Conservation (phyloP, 164 flowering plant species). For the Echeveria elegans region DNA sequence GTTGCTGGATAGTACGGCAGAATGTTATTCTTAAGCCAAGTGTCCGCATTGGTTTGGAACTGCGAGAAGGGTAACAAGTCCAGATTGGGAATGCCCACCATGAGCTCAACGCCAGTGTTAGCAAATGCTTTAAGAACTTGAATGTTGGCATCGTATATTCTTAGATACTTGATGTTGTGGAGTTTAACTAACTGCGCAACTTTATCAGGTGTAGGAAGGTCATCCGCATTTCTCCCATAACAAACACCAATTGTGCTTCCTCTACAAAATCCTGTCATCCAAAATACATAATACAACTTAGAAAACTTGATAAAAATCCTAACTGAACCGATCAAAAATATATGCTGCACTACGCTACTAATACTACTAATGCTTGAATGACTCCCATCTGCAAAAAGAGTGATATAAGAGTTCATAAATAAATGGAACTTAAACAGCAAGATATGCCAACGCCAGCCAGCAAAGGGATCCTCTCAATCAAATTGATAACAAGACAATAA, state of each 20-base stretch:
- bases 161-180: slow-evolving; percentile 59
- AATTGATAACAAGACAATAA: too few relatives aligned
- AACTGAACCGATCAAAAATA: neutral
- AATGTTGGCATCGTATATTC: slow-evolving; percentile 81
- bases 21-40: slow-evolving; percentile 77
- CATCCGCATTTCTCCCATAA: slow-evolving; percentile 95
- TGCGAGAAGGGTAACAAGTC: slow-evolving; percentile 71
- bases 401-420: too few relatives aligned
- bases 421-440: too few relatives aligned
- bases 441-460: too few relatives aligned
- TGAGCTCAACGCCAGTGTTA: slow-evolving; percentile 75
- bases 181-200: slow-evolving; percentile 58
- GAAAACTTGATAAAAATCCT: neutral
- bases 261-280: slow-evolving; percentile 37
- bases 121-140: slow-evolving; percentile 89
- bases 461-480: too few relatives aligned
- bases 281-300: neutral
- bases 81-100: slow-evolving; percentile 69
- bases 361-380: too few relatives aligned
- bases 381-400: too few relatives aligned
- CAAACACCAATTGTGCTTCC: slow-evolving; percentile 78
- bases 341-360: neutral
- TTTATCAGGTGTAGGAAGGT: slow-evolving; percentile 88
- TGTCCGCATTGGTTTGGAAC: slow-evolving; percentile 78
- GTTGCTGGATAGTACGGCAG: slow-evolving; percentile 87